Percentiles rank a stretch among this genome's conserved stretches.
Evolutionary conservation across 208 protist genomes (phyloP).

Genomic region (Acanthamoeba castellanii): DNA sequence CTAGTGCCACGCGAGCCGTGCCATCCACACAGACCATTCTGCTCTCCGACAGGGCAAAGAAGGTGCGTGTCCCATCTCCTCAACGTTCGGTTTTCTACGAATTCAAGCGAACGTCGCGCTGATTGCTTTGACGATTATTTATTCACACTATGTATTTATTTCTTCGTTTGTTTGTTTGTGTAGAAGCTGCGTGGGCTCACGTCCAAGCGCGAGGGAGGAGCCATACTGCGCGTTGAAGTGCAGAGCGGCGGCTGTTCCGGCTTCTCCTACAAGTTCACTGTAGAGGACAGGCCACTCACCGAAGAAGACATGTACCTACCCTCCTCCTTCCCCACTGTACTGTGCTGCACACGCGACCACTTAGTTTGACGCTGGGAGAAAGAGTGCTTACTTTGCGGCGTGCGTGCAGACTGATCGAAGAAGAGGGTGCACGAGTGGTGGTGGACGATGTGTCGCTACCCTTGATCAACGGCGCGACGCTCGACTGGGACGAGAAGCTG

Average conservation of each 20-base stretch:
- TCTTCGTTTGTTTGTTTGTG: background rate
- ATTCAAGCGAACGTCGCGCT: no score
- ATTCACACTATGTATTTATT: background rate
- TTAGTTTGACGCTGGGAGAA: no score
- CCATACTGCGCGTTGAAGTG: background rate
- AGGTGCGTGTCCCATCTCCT: background rate
- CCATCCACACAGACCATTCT: background rate
- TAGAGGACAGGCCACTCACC: background rate
- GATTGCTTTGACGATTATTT: background rate
- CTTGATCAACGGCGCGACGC: background rate
- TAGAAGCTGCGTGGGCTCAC: slow-evolving; percentile 9
- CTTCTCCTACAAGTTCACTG: slow-evolving; percentile 33
- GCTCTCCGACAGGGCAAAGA: background rate
- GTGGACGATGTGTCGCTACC: slow-evolving; percentile 42
- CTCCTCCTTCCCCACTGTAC: background rate
- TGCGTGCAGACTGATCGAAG: background rate
- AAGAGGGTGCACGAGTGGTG: slow-evolving; percentile 21
- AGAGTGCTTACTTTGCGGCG: background rate
- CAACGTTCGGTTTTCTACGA: no score
- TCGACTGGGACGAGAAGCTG: slow-evolving; percentile 54
- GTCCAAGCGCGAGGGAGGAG: background rate
- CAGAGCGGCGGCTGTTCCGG: slow-evolving; percentile 42
- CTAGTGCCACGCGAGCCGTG: background rate
- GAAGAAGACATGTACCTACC: background rate
- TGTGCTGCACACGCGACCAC: background rate